Evolutionary conservation across 805 yeast species (phyloP).

Genomic region (Candida silvatica): DNA sequence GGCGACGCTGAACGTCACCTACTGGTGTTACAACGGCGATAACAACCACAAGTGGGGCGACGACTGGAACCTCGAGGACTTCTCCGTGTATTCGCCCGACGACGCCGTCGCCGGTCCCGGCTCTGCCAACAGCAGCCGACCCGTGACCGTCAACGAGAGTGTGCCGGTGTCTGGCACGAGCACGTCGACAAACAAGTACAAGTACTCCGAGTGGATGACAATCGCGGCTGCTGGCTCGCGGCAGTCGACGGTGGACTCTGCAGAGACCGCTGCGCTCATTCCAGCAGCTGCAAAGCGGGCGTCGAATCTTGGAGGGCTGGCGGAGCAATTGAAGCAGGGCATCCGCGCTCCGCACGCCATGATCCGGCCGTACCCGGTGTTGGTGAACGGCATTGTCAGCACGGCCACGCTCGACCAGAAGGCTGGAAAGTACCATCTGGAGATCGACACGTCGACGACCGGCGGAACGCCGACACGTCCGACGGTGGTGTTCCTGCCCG

Average conservation of each 20-base stretch:
- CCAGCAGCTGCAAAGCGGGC: too few relatives aligned
- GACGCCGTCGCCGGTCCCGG: constrained; percentile 31
- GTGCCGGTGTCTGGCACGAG: not conserved
- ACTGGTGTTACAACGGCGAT: constrained; percentile 75
- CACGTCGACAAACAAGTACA: not conserved
- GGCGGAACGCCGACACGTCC: not conserved
- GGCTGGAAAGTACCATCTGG: constrained; percentile 36
- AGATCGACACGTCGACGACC: constrained; percentile 26
- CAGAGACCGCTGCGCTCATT: too few relatives aligned
- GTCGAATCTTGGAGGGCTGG: too few relatives aligned
- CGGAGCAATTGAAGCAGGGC: constrained; percentile 40
- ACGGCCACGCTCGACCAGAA: constrained; percentile 52
- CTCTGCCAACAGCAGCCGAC: too few relatives aligned
- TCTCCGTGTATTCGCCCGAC: constrained; percentile 75
- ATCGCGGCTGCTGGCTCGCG: not conserved
- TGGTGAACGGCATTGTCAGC: constrained; percentile 50
- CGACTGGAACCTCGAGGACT: constrained; percentile 88
- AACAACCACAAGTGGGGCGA: constrained; percentile 87
- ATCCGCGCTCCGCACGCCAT: constrained; percentile 69
- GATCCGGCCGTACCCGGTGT: constrained; percentile 67
- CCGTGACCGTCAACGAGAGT: not conserved
- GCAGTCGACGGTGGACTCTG: not conserved
- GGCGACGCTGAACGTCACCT: constrained; percentile 59
- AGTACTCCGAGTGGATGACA: not conserved
- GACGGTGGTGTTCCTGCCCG: constrained; percentile 51